phyloP scores from a whole-genome alignment of 345 rosid species.

The Aquilaria malaccensis region DNA sequence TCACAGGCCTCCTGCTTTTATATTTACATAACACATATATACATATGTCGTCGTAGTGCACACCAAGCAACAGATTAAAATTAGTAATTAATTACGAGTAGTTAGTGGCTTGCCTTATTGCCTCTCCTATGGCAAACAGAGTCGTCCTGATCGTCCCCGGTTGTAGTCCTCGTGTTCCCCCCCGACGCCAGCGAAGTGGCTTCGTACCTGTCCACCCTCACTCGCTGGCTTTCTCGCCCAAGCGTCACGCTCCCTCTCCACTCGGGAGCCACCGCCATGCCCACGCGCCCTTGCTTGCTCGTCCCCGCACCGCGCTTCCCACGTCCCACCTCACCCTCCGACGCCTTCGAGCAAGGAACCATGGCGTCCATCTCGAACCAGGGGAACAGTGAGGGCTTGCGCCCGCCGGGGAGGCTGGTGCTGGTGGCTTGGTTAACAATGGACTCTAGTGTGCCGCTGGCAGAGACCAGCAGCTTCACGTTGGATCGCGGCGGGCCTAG shows the following conservation, averaged over 20 bases:
- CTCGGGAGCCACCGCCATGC: slow-evolving; percentile 38
- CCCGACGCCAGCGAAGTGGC: slow-evolving; percentile 59
- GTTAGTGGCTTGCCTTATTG: slow-evolving; percentile 25
- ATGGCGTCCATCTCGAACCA: slow-evolving; percentile 62
- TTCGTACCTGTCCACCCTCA: slow-evolving; percentile 53
- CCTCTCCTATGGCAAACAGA: slow-evolving; percentile 60
- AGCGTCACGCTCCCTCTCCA: slow-evolving; percentile 66
- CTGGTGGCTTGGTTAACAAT: slow-evolving; percentile 81
- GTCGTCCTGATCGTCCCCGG: slow-evolving; percentile 53
- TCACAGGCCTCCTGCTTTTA: slow-evolving; percentile 30
- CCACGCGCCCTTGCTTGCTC: slow-evolving; percentile 31
- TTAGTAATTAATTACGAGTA: too few relatives aligned
- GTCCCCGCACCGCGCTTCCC: slow-evolving; percentile 32
- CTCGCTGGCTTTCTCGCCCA: slow-evolving; percentile 34
- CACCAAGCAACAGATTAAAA: neutral
- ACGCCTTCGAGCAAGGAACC: slow-evolving; percentile 55
- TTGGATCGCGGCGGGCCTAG: slow-evolving; percentile 50
- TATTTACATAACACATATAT: neutral
- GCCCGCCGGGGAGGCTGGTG: slow-evolving; percentile 4
- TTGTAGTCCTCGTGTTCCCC: slow-evolving; percentile 35
- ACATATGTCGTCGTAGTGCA: too few relatives aligned
- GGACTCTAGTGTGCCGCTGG: slow-evolving; percentile 79
- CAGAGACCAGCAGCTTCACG: slow-evolving; percentile 20
- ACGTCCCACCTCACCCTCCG: slow-evolving; percentile 38
- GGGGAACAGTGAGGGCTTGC: slow-evolving; percentile 9